A percentile compares a stretch with the other conserved stretches of the same genome.
Evolutionary conservation across 1,139 yeast genomes (phyloP).

Genomic region (Hansenula anomala): DNA sequence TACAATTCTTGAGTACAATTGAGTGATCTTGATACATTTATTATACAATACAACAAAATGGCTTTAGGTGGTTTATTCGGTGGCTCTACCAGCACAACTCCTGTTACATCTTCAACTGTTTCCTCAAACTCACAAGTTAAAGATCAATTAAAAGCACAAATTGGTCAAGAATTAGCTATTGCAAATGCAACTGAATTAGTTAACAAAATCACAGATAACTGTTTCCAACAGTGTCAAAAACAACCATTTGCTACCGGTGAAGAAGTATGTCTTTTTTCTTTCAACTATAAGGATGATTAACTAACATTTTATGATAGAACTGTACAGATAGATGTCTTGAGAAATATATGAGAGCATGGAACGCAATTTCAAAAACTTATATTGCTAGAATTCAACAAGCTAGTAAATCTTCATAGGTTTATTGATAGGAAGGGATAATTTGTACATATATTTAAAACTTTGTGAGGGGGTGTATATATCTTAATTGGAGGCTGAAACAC

Average conservation of each 20-base stretch:
- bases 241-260: slow-evolving; percentile 40
- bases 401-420: slow-evolving; percentile 9
- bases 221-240: slow-evolving; percentile 73
- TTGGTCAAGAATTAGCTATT: slow-evolving; percentile 78
- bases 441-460: background rate
- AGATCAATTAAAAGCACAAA: slow-evolving; percentile 63
- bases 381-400: slow-evolving; percentile 67
- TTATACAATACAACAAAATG: too few relatives aligned
- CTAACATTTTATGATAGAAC: slow-evolving; percentile 13
- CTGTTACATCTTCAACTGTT: slow-evolving; percentile 27
- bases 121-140: slow-evolving; percentile 35
- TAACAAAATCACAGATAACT: slow-evolving; percentile 81
- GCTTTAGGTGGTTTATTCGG: slow-evolving; percentile 39
- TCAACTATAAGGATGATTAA: background rate
- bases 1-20: too few relatives aligned
- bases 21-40: too few relatives aligned
- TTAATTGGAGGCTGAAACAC: too few relatives aligned
- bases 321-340: slow-evolving; percentile 78
- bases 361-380: slow-evolving; percentile 71
- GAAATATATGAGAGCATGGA: slow-evolving; percentile 92
- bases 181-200: slow-evolving; percentile 88
- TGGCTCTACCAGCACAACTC: slow-evolving; percentile 28
- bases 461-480: background rate
- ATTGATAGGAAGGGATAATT: background rate
- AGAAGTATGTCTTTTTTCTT: slow-evolving; percentile 24